Base-by-base conservation (phyloP, 345 rosid genomes). In the Mercurialis annua region DNA sequence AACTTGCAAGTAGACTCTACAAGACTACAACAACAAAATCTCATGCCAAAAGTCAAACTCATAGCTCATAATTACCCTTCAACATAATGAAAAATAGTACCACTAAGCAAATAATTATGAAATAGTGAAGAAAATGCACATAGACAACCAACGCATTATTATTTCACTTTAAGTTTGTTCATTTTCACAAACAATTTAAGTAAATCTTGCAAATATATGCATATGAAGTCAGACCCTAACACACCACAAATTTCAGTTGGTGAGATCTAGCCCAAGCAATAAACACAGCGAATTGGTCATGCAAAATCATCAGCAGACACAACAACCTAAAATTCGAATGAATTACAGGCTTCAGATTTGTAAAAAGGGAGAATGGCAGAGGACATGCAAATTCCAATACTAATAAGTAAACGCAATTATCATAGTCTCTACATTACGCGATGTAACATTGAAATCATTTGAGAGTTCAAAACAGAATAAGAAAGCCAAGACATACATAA, bases 231-330 rank as follows among this genome's bases (percentile, higher is more conserved):
- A 50, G 98, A 92, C 68, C 98, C 99, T 47, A 94, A 88, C 20
- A 96, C 87, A 71, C 98, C 99, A 18, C 99, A 97, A 68, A 88
- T 88, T 82, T 94, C 99, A 33, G 99, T 92, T 53, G 99, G 98
- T 49, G 99, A 94, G 72, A 94, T 92, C 99, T 94, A 79, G 70
- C 44, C n/a, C 75, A 74, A 31, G 62, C 59, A 43, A 69, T 50
- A 27, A 63, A 79, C 29, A 42, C 34, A 40, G 8, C 8, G 44
- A 18, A 42, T n/a, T 26, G 42, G 51, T 49, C 42, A 61, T 43
- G 17, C 30, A 36, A 67, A 65, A 38, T 30, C 44, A 67, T 47
- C 20, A 34, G n/a, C 44, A 71, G 17, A 43, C 14, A n/a, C 46
- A 8, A 12, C 58, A 51, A 23, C 46, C 18, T 53, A 46, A 64